Evolutionary conservation across 345 rosid genomes (phyloP).

Genomic region (Firmiana major): DNA sequence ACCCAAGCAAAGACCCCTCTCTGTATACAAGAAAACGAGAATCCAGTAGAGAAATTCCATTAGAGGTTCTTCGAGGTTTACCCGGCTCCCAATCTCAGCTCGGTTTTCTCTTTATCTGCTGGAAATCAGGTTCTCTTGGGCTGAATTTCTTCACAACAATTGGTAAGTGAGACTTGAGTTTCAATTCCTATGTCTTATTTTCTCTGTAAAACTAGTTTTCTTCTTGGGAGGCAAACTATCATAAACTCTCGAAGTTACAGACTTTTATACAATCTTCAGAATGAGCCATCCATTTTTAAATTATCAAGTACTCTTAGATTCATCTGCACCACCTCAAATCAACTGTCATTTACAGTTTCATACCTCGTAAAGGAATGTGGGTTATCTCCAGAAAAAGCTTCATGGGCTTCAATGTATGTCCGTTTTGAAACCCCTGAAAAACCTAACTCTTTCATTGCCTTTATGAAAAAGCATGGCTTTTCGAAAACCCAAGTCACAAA

Average conservation of each 20-base stretch:
- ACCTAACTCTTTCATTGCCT: conserved; percentile 16
- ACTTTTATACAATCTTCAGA: background rate
- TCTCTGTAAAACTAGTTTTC: background rate
- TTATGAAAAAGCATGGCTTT: conserved; percentile 20
- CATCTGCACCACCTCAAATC: conserved; percentile 1
- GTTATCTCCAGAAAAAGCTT: conserved; percentile 24
- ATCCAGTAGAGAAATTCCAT: background rate
- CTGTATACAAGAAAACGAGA: background rate
- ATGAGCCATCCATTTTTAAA: background rate
- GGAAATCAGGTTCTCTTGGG: background rate
- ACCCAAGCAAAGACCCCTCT: too few species aligned
- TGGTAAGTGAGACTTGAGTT: background rate
- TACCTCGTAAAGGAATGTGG: conserved; percentile 35
- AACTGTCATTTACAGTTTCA: conserved; percentile 28
- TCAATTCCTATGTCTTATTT: background rate
- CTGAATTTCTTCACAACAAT: background rate
- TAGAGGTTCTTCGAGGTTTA: background rate
- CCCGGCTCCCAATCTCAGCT: background rate
- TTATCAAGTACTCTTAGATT: background rate
- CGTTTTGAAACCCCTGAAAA: conserved; percentile 19
- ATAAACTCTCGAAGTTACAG: background rate
- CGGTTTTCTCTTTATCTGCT: background rate
- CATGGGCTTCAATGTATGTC: conserved; percentile 6
- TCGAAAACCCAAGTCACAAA: conserved; percentile 12
- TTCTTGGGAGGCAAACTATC: conserved; percentile 1